Evolutionary conservation across 768 basidiomycete genomes (phyloP), one percentile per base, ranked within the genome.

Genomic region (Rhizopogon salebrosus): DNA sequence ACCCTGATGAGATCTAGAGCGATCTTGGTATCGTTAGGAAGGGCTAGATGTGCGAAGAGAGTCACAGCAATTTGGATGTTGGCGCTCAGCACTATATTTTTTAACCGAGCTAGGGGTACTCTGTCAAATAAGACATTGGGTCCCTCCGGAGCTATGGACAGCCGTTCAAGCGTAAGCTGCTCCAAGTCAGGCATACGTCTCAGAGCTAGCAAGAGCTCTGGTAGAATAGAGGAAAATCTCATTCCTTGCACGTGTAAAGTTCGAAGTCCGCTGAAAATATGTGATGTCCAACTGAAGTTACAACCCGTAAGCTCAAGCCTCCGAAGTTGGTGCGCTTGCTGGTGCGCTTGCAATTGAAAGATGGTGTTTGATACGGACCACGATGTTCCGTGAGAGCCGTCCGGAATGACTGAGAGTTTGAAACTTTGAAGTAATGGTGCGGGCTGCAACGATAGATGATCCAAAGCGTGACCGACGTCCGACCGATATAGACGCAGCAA

Each of bases 391-490:
- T 26, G 59, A 52, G 24, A 62, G 51, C 53, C 57, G 56, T 35
- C 56, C 50, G 18, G 54, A 54, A 54, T 57, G 54, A 61, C 60
- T 2, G 54, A 56, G 16, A 64, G 51, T 23, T 58, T 58, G 31
- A 76, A 62, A 8, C 64, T 64, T 23, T 62, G 65, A 18, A 77
- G 61, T 49, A 64, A 62, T 9, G 71, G 74, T 13, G 70, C 67
- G n/a, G 61, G 16, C 9, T 41, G 54, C 3, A 59, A 52, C 26
- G 61, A 43, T 18, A 63, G 53, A 34, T 45, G 46, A 3, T 61
- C 54, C 13, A 73, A 49, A 42, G 74, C 54, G 45, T 64, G 63
- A 24, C 23, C 3, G 9, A 24, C 23, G 9, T 41, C 16, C 24
- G 8, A 65, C 41, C 55, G 37, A 37, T 6, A 59, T 39, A 59